Conservation (phyloP, 2,329 filamentous ascomycete species). For the Neocucurbitaria cava region DNA sequence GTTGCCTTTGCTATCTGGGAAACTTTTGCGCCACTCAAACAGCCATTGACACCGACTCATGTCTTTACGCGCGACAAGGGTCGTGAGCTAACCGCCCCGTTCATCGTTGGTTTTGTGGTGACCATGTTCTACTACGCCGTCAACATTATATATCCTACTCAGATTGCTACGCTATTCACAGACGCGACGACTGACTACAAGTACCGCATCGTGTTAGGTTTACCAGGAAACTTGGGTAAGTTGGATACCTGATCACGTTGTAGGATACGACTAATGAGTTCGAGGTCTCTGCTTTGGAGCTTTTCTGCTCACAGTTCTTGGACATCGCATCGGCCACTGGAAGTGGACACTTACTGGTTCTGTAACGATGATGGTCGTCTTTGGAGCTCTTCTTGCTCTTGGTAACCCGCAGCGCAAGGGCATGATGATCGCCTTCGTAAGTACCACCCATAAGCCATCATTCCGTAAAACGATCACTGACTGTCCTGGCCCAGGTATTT, state of each 20-base stretch:
- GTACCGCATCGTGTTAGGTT: slow-evolving; percentile 48
- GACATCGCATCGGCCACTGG: slow-evolving; percentile 55
- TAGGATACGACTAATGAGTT: neutral
- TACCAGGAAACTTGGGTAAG: slow-evolving; percentile 54
- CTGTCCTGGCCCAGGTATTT: neutral
- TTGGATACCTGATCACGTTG: neutral
- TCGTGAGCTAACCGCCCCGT: slow-evolving; percentile 57
- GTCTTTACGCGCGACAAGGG: slow-evolving; percentile 56
- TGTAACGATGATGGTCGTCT: slow-evolving; percentile 57
- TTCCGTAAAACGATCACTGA: slow-evolving; percentile 21
- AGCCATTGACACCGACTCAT: slow-evolving; percentile 51
- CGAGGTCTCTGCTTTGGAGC: slow-evolving; percentile 50
- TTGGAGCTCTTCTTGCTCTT: slow-evolving; percentile 54
- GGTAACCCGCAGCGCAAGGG: slow-evolving; percentile 54
- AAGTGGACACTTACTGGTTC: slow-evolving; percentile 56
- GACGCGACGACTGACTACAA: slow-evolving; percentile 45
- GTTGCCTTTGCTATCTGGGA: slow-evolving; percentile 43
- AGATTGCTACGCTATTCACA: slow-evolving; percentile 56
- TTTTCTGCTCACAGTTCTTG: slow-evolving; percentile 51
- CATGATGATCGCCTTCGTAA: slow-evolving; percentile 57
- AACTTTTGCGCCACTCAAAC: slow-evolving; percentile 34
- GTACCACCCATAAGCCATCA: neutral
- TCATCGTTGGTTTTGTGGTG: slow-evolving; percentile 54
- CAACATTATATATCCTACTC: slow-evolving; percentile 56
- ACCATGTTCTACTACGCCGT: slow-evolving; percentile 62